Base-by-base conservation (phyloP, 352 stramenopile species). In the Pythium graminicola region DNA sequence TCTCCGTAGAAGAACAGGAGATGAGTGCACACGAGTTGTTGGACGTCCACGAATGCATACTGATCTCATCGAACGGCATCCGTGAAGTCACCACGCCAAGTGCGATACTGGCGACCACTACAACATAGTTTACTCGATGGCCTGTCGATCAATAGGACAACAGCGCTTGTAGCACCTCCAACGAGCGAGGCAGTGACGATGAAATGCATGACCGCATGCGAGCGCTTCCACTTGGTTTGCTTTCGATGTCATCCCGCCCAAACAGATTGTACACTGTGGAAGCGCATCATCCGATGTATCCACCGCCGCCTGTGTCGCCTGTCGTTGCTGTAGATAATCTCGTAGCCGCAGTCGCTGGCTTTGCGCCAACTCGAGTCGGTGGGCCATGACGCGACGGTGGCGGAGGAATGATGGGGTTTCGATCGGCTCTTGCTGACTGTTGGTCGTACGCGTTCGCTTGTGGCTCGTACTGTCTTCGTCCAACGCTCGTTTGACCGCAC, bases 21-120 rank as follows among this genome's bases (percentile, higher is more conserved):
- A 52, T 69, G 16, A 71, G 78, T 16, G 28, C 47, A 26, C 36
- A 48, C 2, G 60, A 64, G n/a, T 27, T 45, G 13, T 32, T 49
- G 9, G 68, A 54, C 9, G 72, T 75, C 45, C 50, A 60, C 28
- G 70, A 84, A 32, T 79, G 64, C 31, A 61, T 81, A 28, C 57
- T 87, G 50, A 57, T 82, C 43, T 77, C 73, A 4, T 72, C 50
- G 27, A 71, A 78, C 31, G 74, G 70, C 27, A 73, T 86, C 44
- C 74, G 73, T 4, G 77, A 91, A 51, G 54, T 69, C 55, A 14
- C 41, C 50, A 29, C 58, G 53, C 10, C 24, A n/a, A 20, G 27
- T 4, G 13, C 32, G 26, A 11, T 27, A 7, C n/a, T 26, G 4
- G 38, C 31, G 19, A 31, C 23, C 19, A 23, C 45, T 13, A 31